A percentile compares a stretch with the other conserved stretches of the same genome.
These are phyloP conservation scores for Capronia americana DNA, from an alignment of 2,329 filamentous ascomycete species.

Conservation along the genomic window DNA sequence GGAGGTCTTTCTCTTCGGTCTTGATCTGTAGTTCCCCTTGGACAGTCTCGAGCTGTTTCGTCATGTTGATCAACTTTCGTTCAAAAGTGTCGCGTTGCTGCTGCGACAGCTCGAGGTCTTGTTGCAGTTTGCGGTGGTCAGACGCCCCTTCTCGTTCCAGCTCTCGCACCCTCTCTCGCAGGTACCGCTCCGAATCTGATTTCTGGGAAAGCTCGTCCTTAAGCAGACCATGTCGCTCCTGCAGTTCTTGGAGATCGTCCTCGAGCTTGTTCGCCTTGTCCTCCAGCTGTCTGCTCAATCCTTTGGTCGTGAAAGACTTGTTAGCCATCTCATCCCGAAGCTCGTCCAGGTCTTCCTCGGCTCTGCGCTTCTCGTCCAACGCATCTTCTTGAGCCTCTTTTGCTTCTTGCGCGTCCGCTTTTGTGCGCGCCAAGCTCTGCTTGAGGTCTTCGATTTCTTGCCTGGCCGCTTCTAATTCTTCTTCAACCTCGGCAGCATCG, in stretches of 20 bases:
- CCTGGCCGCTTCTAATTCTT: slow-evolving; percentile 55
- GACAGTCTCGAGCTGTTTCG: slow-evolving; percentile 57
- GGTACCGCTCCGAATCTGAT: slow-evolving; percentile 47
- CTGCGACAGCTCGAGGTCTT: slow-evolving; percentile 52
- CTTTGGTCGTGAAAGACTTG: slow-evolving; percentile 78
- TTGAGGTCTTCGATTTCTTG: slow-evolving; percentile 53
- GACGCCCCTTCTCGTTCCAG: slow-evolving; percentile 49
- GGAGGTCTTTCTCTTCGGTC: slow-evolving; percentile 68
- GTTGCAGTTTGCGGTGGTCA: slow-evolving; percentile 48
- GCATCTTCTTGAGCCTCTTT: slow-evolving; percentile 57
- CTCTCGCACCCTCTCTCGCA: slow-evolving; percentile 52
- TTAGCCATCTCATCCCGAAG: slow-evolving; percentile 79
- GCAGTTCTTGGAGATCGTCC: slow-evolving; percentile 64
- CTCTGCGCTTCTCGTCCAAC: slow-evolving; percentile 58
- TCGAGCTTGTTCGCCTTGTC: slow-evolving; percentile 72
- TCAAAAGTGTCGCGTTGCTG: slow-evolving; percentile 55
- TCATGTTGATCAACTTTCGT: slow-evolving; percentile 50
- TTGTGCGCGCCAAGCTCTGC: slow-evolving; percentile 49
- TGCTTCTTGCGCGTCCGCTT: slow-evolving; percentile 47
- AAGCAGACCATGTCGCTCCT: slow-evolving; percentile 53
- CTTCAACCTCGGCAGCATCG: slow-evolving; percentile 55
- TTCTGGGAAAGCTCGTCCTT: slow-evolving; percentile 55
- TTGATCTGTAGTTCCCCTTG: slow-evolving; percentile 66
- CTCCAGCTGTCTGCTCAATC: slow-evolving; percentile 75
- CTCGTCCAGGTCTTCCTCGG: slow-evolving; percentile 63